phyloP scores from a whole-genome alignment of 225 moss, liverwort and hornwort species.

The Bryoerythrophyllum caledonicum region DNA sequence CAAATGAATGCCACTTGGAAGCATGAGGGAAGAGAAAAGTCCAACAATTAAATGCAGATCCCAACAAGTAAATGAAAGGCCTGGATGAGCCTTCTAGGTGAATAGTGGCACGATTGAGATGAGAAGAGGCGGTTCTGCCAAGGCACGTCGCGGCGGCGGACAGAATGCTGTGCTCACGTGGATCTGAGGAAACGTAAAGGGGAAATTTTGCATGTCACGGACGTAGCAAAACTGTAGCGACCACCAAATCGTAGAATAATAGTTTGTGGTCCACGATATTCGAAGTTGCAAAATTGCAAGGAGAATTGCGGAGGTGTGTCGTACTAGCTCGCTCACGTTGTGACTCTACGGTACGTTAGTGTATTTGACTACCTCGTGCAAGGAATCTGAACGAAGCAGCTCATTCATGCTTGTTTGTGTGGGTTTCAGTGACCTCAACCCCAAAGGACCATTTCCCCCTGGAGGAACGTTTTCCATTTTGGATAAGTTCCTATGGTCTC shows the following conservation, averaged over 20 bases:
- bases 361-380: background rate
- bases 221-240: background rate
- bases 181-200: background rate
- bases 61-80: background rate
- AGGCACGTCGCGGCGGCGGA: conserved; percentile 7
- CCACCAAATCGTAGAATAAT: too few relatives aligned
- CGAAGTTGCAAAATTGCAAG: background rate
- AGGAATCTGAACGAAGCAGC: background rate
- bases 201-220: background rate
- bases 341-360: background rate
- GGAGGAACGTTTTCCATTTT: too few relatives aligned
- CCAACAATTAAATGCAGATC: conserved; percentile 1
- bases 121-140: background rate
- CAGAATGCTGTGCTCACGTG: background rate
- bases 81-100: background rate
- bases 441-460: too few relatives aligned
- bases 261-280: background rate
- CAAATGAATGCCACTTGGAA: conserved; percentile 1
- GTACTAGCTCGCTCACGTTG: background rate
- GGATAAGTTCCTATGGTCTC: too few relatives aligned
- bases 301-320: background rate
- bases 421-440: background rate
- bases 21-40: conserved; percentile 1
- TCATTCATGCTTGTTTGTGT: background rate
- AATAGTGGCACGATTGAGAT: too few relatives aligned